phyloP scores from a whole-genome alignment of 1,284 basidiomycete species.

The Fomitopsis schrenkii region DNA sequence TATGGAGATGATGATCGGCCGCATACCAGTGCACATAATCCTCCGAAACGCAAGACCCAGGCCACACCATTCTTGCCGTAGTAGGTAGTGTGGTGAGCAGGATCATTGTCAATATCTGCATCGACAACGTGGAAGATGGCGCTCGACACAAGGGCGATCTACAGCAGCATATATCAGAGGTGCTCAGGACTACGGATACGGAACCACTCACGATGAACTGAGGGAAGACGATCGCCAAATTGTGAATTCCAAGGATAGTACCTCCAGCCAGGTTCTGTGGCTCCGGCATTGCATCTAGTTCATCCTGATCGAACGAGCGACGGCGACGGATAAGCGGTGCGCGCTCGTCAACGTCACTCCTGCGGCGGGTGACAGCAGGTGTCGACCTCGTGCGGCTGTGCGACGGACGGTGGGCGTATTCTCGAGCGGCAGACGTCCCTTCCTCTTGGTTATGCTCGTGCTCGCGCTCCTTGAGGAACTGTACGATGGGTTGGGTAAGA shows the following conservation, averaged over 20 bases:
- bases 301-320: constrained; percentile 58
- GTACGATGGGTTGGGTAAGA: constrained; percentile 6
- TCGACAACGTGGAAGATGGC: constrained; percentile 85
- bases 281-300: constrained; percentile 36
- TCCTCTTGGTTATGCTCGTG: constrained; percentile 16
- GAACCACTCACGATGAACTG: constrained; percentile 70
- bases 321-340: constrained; percentile 62
- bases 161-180: constrained; percentile 2
- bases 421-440: constrained; percentile 9
- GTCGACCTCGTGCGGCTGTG: constrained; percentile 45
- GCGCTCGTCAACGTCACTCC: constrained; percentile 14
- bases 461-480: constrained; percentile 82
- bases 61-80: constrained; percentile 83
- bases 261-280: constrained; percentile 77
- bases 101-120: constrained; percentile 33
- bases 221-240: constrained; percentile 89
- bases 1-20: constrained; percentile 4
- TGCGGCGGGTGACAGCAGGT: constrained; percentile 29
- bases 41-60: constrained; percentile 93
- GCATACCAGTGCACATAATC: constrained; percentile 71
- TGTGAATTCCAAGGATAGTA: constrained; percentile 93
- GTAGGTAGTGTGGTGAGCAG: constrained; percentile 52
- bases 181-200: not conserved
- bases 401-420: constrained; percentile 29
- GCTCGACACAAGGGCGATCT: constrained; percentile 89